phyloP scores from a whole-genome alignment of 2,329 filamentous ascomycete species.

The Stachybotrys echinatus region DNA sequence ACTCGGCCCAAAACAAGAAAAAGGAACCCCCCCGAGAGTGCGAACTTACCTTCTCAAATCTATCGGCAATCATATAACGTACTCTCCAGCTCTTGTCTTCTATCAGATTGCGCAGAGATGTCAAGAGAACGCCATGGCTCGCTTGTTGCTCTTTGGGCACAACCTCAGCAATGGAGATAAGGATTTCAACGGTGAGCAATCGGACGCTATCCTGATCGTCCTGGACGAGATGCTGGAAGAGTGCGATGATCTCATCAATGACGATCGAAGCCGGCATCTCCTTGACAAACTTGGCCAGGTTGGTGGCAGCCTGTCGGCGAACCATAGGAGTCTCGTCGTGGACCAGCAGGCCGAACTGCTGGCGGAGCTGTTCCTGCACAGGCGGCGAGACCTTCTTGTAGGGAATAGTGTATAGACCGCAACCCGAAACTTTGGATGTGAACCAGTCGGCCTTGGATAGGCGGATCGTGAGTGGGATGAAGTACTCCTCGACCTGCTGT shows the following conservation, averaged over 20 bases:
- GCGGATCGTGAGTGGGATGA: conserved; percentile 90
- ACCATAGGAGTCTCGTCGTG: conserved; percentile 99
- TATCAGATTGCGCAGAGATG: conserved; percentile 85
- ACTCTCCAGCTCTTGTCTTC: conserved; percentile 99
- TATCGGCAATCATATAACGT: conserved; percentile 97
- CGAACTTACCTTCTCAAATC: conserved; percentile 89
- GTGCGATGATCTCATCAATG: conserved; percentile 97
- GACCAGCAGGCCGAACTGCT: conserved; percentile 88
- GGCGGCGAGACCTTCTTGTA: conserved; percentile 85
- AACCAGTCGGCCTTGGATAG: conserved; percentile 99
- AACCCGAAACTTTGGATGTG: conserved; percentile 97
- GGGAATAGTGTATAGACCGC: conserved; percentile 87
- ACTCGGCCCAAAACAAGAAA: too few relatives aligned
- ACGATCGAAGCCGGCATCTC: conserved; percentile 89
- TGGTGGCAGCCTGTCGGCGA: conserved; percentile 90
- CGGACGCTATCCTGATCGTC: conserved; percentile 98
- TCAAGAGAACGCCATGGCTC: conserved; percentile 88
- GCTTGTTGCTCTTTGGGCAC: conserved; percentile 98
- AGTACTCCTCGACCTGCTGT: conserved; percentile 93
- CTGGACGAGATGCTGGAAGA: conserved; percentile 93
- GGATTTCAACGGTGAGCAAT: conserved; percentile 89
- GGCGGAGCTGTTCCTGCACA: conserved; percentile 86
- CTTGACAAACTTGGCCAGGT: conserved; percentile 95
- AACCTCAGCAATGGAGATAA: conserved; percentile 93
- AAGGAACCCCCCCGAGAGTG: too few relatives aligned